Percentiles rank a stretch among this genome's conserved stretches.
phyloP scores from a whole-genome alignment of 2,329 filamentous ascomycete genomes.

The Plectosphaerella sp. region DNA sequence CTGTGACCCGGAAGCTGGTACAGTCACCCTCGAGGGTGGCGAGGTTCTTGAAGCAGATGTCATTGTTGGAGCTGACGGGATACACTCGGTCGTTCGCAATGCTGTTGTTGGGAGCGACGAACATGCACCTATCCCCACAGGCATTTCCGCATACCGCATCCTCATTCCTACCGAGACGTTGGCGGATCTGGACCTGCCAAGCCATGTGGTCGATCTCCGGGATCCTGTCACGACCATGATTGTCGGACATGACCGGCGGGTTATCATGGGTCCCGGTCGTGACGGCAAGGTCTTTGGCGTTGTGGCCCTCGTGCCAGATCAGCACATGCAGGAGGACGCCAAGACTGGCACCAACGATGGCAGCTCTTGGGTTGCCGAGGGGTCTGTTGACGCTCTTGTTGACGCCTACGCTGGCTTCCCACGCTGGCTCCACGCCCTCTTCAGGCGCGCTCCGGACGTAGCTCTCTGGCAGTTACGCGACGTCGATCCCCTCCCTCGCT shows the following conservation, averaged over 20 bases:
- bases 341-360: slow-evolving; percentile 15
- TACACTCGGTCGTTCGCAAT: slow-evolving; percentile 13
- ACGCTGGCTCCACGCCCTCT: slow-evolving; percentile 27
- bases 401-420: slow-evolving; percentile 36
- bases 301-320: slow-evolving; percentile 38
- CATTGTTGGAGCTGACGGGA: slow-evolving; percentile 31
- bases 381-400: slow-evolving; percentile 27
- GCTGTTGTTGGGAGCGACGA: slow-evolving; percentile 12
- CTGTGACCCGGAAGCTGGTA: slow-evolving; percentile 34
- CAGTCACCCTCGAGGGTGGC: slow-evolving; percentile 26
- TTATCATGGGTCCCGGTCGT: slow-evolving; percentile 42
- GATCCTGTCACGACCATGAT: slow-evolving; percentile 40
- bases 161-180: slow-evolving; percentile 16
- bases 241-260: slow-evolving; percentile 31
- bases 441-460: slow-evolving; percentile 24
- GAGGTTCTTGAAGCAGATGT: slow-evolving; percentile 21
- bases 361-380: slow-evolving; percentile 34
- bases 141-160: slow-evolving; percentile 32
- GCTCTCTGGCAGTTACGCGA: slow-evolving; percentile 41
- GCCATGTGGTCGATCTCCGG: slow-evolving; percentile 25
- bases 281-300: slow-evolving; percentile 35
- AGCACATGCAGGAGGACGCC: slow-evolving; percentile 26
- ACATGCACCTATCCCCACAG: slow-evolving; percentile 22
- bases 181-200: slow-evolving; percentile 7
- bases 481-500: slow-evolving; percentile 31